Conservation (phyloP, 139 green algal genomes). For the Zygnema circumcarinatum region DNA sequence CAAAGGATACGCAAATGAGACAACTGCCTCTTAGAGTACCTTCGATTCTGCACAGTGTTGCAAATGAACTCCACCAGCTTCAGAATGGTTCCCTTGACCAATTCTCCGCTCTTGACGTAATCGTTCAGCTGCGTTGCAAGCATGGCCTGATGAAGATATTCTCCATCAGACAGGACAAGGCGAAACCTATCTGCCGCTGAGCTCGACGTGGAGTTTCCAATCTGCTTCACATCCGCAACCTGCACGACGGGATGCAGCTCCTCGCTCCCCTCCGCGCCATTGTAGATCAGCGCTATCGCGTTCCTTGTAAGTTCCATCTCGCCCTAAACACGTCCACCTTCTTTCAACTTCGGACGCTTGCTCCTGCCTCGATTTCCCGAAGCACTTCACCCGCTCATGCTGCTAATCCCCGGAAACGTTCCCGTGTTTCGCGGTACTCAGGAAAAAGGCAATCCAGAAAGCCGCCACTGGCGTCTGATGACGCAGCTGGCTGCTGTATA, state of each 20-base stretch:
- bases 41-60: constrained; percentile 68
- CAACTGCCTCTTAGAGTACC: too few species aligned
- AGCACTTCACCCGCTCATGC: too few species aligned
- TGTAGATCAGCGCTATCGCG: background rate
- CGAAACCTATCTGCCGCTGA: constrained; percentile 66
- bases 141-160: constrained; percentile 71
- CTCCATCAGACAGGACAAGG: constrained; percentile 74
- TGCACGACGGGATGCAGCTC: constrained; percentile 29
- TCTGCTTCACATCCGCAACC: constrained; percentile 40
- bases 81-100: constrained; percentile 71
- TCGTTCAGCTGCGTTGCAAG: constrained; percentile 82
- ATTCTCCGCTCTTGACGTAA: constrained; percentile 53
- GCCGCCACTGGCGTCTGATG: too few species aligned
- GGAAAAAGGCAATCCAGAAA: too few species aligned
- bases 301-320: background rate
- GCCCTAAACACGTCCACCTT: too few species aligned
- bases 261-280: background rate
- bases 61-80: constrained; percentile 72
- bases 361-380: too few species aligned
- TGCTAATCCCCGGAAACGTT: too few species aligned
- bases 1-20: too few species aligned
- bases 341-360: too few species aligned
- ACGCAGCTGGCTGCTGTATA: too few species aligned
- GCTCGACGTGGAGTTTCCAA: background rate
- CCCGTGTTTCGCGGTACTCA: too few species aligned